Evolutionary conservation across 805 yeast genomes (phyloP).

Genomic region (Priceomyces fermenticarens): DNA sequence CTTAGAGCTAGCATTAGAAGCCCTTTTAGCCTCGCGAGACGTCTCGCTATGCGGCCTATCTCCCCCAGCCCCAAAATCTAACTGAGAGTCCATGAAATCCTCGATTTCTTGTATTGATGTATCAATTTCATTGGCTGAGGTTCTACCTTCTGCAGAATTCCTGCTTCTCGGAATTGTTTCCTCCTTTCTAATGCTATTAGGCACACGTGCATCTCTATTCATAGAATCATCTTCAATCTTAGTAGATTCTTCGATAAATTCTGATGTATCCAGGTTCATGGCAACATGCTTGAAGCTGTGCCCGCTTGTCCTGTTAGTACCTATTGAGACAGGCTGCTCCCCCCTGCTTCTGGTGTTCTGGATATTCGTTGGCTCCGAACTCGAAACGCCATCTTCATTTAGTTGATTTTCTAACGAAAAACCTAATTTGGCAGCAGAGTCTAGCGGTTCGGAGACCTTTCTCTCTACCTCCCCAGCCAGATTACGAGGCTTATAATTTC

Average conservation of each 20-base stretch:
- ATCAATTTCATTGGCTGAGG: constrained; percentile 13
- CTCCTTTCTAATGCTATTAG: no score
- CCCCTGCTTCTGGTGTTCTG: background rate
- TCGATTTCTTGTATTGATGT: constrained; percentile 40
- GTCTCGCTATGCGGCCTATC: background rate
- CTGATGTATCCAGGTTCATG: constrained; percentile 4
- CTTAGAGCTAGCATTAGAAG: background rate
- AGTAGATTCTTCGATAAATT: constrained; percentile 15
- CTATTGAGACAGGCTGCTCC: constrained; percentile 24
- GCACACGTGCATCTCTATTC: background rate
- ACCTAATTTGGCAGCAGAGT: constrained; percentile 25
- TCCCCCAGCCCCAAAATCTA: constrained; percentile 13
- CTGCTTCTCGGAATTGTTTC: no score
- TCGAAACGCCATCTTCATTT: background rate
- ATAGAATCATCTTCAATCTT: constrained; percentile 6
- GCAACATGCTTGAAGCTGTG: background rate
- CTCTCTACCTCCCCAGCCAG: constrained; percentile 1
- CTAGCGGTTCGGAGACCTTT: constrained; percentile 23
- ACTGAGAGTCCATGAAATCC: constrained; percentile 34
- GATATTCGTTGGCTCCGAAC: background rate
- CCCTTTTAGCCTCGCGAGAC: background rate
- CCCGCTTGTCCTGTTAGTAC: constrained; percentile 14
- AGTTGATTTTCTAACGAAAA: constrained; percentile 4
- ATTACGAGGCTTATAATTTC: constrained; percentile 12
- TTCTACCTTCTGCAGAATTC: no score